These are phyloP conservation scores for Salvia sclarea DNA, from an alignment of 305 asterid genomes.

Conservation along the genomic window DNA sequence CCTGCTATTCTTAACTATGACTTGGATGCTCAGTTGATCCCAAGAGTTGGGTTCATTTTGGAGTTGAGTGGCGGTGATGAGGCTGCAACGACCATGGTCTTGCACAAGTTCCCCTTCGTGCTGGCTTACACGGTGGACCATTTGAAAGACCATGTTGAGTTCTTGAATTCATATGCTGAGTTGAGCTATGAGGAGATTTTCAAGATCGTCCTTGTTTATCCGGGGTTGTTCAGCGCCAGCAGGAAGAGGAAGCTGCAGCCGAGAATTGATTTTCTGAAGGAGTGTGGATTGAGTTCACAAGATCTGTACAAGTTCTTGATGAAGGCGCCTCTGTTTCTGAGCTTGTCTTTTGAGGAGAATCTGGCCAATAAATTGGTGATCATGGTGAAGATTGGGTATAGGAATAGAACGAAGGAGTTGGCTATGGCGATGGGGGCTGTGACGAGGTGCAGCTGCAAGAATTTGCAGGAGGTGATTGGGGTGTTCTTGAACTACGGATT, in stretches of 20 bases:
- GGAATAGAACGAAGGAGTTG: conserved; percentile 60
- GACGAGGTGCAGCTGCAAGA: conserved; percentile 85
- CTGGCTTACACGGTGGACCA: conserved; percentile 76
- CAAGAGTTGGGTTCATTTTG: conserved; percentile 66
- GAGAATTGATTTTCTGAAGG: conserved; percentile 74
- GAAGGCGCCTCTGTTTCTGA: conserved; percentile 76
- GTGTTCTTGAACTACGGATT: conserved; percentile 71
- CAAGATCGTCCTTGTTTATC: conserved; percentile 64
- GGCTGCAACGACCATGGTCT: conserved; percentile 49
- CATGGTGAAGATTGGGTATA: conserved; percentile 74
- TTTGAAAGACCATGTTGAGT: conserved; percentile 70
- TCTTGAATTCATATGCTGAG: conserved; percentile 71
- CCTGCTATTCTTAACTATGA: conserved; percentile 71
- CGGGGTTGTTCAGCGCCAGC: conserved; percentile 78
- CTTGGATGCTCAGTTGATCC: conserved; percentile 69
- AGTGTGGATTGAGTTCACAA: conserved; percentile 68
- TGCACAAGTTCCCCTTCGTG: conserved; percentile 69
- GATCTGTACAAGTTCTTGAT: conserved; percentile 67
- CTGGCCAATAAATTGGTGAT: conserved; percentile 63
- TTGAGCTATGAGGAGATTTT: conserved; percentile 68
- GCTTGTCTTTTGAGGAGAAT: conserved; percentile 72
- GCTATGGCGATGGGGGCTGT: conserved; percentile 94
- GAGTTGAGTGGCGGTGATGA: conserved; percentile 69
- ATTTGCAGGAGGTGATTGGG: conserved; percentile 71
- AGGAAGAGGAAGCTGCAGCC: conserved; percentile 79